Conservation (phyloP, 192 early-diverging fungal species). For the Rhizophagus sp. region DNA sequence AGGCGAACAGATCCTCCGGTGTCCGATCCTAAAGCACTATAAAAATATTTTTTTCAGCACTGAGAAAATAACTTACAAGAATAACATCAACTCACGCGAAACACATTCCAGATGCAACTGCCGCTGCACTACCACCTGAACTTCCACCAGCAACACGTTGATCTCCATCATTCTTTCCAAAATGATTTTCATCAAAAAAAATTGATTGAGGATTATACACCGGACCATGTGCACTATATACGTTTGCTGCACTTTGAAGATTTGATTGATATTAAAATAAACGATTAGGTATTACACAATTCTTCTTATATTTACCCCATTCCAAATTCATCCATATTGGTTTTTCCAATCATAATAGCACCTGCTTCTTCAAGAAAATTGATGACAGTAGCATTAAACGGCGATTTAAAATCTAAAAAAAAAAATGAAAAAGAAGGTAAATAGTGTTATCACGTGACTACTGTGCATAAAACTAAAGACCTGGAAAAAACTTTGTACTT, state of each 20-base stretch:
- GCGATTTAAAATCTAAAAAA: slow-evolving; percentile 61
- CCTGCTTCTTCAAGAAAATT: slow-evolving; percentile 60
- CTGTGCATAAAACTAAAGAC: too few relatives aligned
- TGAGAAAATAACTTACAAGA: not conserved
- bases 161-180: slow-evolving; percentile 26
- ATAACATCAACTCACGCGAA: slow-evolving; percentile 55
- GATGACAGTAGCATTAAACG: slow-evolving; percentile 76
- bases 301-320: slow-evolving; percentile 71
- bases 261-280: not conserved
- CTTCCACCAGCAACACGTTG: slow-evolving; percentile 79
- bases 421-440: not conserved
- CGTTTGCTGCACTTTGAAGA: slow-evolving; percentile 45
- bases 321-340: slow-evolving; percentile 97
- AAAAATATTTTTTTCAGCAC: not conserved
- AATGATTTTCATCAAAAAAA: not conserved
- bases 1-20: slow-evolving; percentile 94
- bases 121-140: slow-evolving; percentile 89
- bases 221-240: slow-evolving; percentile 48
- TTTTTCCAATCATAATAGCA: slow-evolving; percentile 71
- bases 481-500: slow-evolving; percentile 23
- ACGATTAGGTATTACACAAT: not conserved
- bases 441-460: not conserved
- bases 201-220: slow-evolving; percentile 32
- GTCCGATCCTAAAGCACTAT: slow-evolving; percentile 86
- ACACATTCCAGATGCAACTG: slow-evolving; percentile 82